A percentile compares a stretch with the other conserved stretches of the same genome.
Conservation (phyloP, 148 eudicot genomes). For the Oxyria digyna region DNA sequence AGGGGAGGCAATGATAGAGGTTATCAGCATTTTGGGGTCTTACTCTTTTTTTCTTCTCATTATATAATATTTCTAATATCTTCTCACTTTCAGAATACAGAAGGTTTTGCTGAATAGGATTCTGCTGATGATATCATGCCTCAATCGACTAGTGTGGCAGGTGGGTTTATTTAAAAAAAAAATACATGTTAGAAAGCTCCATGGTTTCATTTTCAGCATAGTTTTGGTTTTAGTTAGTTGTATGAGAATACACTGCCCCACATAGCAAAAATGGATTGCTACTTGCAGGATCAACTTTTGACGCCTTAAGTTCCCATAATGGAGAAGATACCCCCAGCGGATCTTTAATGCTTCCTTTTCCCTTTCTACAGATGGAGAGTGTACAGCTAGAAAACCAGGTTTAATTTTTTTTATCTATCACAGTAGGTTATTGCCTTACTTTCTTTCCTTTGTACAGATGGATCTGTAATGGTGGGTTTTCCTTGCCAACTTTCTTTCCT, state of each 20-base stretch:
- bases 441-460: too few species aligned
- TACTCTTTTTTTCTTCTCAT: neutral
- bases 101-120: slow-evolving; percentile 22
- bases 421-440: neutral
- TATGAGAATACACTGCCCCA: neutral
- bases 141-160: slow-evolving; percentile 14
- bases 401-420: neutral
- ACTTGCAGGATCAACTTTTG: slow-evolving; percentile 4
- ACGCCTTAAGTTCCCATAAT: slow-evolving; percentile 14
- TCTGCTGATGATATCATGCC: slow-evolving; percentile 20
- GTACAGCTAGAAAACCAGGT: slow-evolving; percentile 19
- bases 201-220: neutral
- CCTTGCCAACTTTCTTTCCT: too few species aligned
- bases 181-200: neutral
- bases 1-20: slow-evolving; percentile 26
- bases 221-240: neutral
- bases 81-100: slow-evolving; percentile 23
- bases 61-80: neutral
- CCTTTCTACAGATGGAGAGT: slow-evolving; percentile 11
- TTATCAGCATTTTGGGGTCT: slow-evolving; percentile 4
- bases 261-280: neutral
- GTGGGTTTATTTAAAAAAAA: slow-evolving; percentile 12
- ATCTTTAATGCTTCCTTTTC: slow-evolving; percentile 7
- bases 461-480: too few species aligned
- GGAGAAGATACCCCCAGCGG: slow-evolving; percentile 6